phyloP scores from a whole-genome alignment of 805 yeast genomes.

The Danielozyma ontarioensis region DNA sequence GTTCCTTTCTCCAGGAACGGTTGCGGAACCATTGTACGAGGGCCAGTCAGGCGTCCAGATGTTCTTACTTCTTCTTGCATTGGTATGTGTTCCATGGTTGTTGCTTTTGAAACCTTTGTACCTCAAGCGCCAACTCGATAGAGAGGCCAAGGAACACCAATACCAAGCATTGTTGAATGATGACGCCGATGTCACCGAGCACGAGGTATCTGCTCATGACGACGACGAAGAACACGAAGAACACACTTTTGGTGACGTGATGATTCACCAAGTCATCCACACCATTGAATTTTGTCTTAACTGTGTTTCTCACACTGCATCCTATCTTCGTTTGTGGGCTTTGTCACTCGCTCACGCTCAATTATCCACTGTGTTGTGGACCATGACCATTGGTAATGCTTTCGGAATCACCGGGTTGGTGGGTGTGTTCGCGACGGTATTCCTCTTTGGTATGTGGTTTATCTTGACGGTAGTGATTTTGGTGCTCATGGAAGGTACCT shows the following conservation, averaged over 20 bases:
- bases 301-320: conserved; percentile 77
- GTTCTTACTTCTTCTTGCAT: conserved; percentile 51
- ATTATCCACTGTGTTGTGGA: conserved; percentile 67
- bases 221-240: conserved; percentile 45
- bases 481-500: conserved; percentile 78
- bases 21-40: conserved; percentile 60
- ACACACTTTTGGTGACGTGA: conserved; percentile 55
- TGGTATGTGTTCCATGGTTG: conserved; percentile 72
- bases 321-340: conserved; percentile 75
- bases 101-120: conserved; percentile 59
- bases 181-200: conserved; percentile 14
- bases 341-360: conserved; percentile 78
- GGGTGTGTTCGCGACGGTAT: conserved; percentile 55
- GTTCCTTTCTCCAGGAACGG: conserved; percentile 68
- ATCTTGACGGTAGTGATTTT: conserved; percentile 61
- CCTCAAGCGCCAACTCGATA: conserved; percentile 31
- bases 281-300: conserved; percentile 77
- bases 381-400: conserved; percentile 65
- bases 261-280: conserved; percentile 76
- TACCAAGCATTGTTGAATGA: conserved; percentile 32
- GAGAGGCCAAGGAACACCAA: conserved; percentile 47
- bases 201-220: conserved; percentile 40
- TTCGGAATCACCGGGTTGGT: conserved; percentile 49
- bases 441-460: conserved; percentile 73
- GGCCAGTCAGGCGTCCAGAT: conserved; percentile 63